Conservation (phyloP, 257 asterid species). For the Ocimum tenuiflorum region DNA sequence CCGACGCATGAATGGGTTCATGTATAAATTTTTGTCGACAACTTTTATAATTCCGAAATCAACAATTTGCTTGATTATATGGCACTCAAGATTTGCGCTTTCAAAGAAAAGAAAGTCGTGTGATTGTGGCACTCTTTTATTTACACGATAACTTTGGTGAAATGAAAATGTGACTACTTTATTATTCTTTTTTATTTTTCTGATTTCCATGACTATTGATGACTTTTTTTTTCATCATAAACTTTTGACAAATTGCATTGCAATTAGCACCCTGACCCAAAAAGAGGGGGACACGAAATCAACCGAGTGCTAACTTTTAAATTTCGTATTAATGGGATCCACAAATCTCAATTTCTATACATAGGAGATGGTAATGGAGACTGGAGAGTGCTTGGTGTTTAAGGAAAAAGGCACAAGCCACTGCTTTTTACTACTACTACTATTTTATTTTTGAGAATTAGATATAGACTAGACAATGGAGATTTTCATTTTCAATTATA, state of each 20-base stretch:
- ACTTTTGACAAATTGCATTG: conserved; percentile 17
- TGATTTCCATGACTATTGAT: background rate
- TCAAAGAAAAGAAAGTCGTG: background rate
- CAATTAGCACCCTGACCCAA: conserved; percentile 9
- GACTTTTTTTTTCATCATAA: background rate
- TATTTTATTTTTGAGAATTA: too few species aligned
- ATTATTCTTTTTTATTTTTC: background rate
- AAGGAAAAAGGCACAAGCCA: background rate
- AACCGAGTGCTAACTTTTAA: background rate
- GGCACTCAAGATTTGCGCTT: background rate
- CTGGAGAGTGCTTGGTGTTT: background rate
- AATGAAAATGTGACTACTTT: conserved; percentile 3
- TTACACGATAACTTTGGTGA: conserved; percentile 6
- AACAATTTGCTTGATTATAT: background rate
- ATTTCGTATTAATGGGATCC: background rate
- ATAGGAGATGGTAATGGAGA: background rate
- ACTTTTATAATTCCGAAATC: conserved; percentile 7
- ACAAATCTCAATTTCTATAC: background rate
- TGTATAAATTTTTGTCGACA: too few species aligned
- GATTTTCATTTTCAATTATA: background rate
- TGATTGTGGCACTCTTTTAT: background rate
- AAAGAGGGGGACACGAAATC: conserved; percentile 23
- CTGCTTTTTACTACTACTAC: too few species aligned
- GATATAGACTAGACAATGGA: too few species aligned
- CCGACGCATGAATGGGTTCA: too few species aligned